Conservation (phyloP, 805 yeast genomes). For the Saccharomycopsis microspora region DNA sequence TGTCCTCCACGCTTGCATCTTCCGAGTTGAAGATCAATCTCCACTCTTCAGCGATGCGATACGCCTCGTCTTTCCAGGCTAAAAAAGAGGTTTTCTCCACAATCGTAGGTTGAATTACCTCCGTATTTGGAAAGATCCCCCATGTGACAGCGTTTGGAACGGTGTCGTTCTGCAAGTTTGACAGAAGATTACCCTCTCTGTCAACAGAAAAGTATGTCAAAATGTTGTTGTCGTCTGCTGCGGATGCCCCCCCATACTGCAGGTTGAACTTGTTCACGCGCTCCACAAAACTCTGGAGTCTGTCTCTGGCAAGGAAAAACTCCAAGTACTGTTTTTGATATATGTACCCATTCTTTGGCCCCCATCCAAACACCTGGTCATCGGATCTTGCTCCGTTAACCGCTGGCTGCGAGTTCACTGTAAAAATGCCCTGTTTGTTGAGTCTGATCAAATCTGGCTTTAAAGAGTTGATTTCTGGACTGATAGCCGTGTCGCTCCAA, state of each 20-base stretch:
- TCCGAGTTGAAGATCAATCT: constrained; percentile 34
- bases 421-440: constrained; percentile 58
- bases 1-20: constrained; percentile 18
- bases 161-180: constrained; percentile 59
- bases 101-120: constrained; percentile 89
- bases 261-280: constrained; percentile 13
- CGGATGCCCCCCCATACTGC: background rate
- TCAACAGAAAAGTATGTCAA: constrained; percentile 75
- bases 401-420: constrained; percentile 92
- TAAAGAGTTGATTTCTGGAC: constrained; percentile 61
- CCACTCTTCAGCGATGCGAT: constrained; percentile 78
- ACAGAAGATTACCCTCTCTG: constrained; percentile 38
- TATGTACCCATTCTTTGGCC: constrained; percentile 85
- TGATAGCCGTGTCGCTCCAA: constrained; percentile 90
- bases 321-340: constrained; percentile 93
- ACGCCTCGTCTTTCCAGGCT: constrained; percentile 97
- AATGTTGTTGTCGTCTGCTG: constrained; percentile 30
- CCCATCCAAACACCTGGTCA: constrained; percentile 82
- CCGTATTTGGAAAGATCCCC: constrained; percentile 97
- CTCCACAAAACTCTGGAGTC: constrained; percentile 22
- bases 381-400: constrained; percentile 68
- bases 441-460: constrained; percentile 46
- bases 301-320: constrained; percentile 56
- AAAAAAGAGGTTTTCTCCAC: constrained; percentile 85
- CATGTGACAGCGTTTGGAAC: constrained; percentile 94